Conservation (phyloP, 768 basidiomycete species). For the Atractiella rhizophila region DNA sequence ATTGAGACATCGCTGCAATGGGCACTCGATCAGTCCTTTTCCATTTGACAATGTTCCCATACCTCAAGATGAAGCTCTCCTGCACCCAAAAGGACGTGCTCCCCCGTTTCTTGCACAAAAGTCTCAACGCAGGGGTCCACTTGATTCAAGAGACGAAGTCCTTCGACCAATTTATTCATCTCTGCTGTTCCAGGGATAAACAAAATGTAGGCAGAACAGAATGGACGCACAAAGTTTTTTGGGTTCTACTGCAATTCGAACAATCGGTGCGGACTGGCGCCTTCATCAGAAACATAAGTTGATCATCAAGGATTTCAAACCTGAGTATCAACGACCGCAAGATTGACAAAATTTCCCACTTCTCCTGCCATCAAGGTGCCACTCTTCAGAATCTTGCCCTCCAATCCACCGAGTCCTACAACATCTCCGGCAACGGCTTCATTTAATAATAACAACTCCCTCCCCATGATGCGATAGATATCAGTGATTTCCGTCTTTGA, state of each 20-base stretch:
- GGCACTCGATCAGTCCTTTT: neutral
- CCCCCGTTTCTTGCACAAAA: constrained; percentile 88
- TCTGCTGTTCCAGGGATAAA: constrained; percentile 27
- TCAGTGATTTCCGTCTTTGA: constrained; percentile 37
- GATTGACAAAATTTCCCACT: constrained; percentile 47
- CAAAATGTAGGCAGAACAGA: neutral
- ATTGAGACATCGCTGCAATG: constrained; percentile 59
- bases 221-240: constrained; percentile 27
- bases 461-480: constrained; percentile 92
- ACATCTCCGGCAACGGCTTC: constrained; percentile 74
- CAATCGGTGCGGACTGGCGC: constrained; percentile 55
- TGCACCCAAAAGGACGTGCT: constrained; percentile 85
- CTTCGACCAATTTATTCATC: constrained; percentile 65
- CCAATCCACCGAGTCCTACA: constrained; percentile 71
- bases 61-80: constrained; percentile 93
- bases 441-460: constrained; percentile 63
- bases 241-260: constrained; percentile 83
- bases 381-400: constrained; percentile 67
- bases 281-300: neutral
- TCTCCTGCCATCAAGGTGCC: constrained; percentile 35
- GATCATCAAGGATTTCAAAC: constrained; percentile 25
- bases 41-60: neutral
- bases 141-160: constrained; percentile 68
- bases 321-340: constrained; percentile 42
- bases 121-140: constrained; percentile 94